These are phyloP conservation scores for Lophiostoma macrostomum DNA, from an alignment of 495 filamentous ascomycete genomes.

Conservation along the genomic window DNA sequence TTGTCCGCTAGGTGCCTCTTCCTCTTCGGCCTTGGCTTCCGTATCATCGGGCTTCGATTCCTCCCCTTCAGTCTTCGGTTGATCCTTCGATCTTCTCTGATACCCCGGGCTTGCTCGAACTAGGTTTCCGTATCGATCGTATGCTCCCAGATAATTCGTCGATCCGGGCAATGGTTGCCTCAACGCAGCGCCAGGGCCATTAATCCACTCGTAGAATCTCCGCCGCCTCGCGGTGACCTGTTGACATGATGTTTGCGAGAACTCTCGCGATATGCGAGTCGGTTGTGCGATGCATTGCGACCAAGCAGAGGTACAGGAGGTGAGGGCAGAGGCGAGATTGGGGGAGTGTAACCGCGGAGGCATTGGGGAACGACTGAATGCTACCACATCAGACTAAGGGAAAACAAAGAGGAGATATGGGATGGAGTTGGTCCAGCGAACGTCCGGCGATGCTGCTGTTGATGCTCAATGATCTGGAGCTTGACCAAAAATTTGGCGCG, in stretches of 20 bases:
- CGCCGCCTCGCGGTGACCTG: constrained; percentile 50
- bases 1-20: constrained; percentile 17
- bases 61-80: background rate
- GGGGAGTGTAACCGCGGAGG: constrained; percentile 28
- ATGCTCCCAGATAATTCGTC: constrained; percentile 65
- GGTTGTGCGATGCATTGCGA: constrained; percentile 6
- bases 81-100: background rate
- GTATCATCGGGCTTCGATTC: constrained; percentile 1
- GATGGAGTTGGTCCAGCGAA: constrained; percentile 1
- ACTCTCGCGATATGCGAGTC: constrained; percentile 37
- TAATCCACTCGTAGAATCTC: constrained; percentile 67
- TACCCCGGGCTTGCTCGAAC: constrained; percentile 35
- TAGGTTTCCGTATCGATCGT: constrained; percentile 45
- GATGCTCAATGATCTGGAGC: too few relatives aligned
- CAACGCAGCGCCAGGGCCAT: constrained; percentile 53
- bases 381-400: constrained; percentile 13
- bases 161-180: constrained; percentile 54
- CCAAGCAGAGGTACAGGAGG: constrained; percentile 6
- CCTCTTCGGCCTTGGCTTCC: constrained; percentile 12
- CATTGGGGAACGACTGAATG: constrained; percentile 11
- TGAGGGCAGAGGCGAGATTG: constrained; percentile 9
- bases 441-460: background rate
- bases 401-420: background rate
- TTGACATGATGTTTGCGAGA: constrained; percentile 48
- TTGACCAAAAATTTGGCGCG: constrained; percentile 2